phyloP scores from a whole-genome alignment of 345 rosid species.

The Crucihimalaya himalaica region DNA sequence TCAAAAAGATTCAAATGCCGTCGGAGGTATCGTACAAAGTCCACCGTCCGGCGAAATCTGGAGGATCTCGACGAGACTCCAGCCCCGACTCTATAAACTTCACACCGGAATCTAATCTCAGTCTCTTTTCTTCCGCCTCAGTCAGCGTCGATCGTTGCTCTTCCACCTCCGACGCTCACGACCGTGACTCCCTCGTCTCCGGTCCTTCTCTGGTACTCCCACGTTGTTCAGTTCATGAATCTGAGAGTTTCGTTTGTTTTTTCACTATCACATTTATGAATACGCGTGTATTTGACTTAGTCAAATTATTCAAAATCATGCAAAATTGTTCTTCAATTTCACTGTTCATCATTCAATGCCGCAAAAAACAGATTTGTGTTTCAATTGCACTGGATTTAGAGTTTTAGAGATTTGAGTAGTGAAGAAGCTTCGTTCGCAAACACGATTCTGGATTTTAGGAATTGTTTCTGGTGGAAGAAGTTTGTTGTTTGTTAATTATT shows the following conservation, averaged over 20 bases:
- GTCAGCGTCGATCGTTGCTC: constrained; percentile 94
- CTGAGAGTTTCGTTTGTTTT: neutral
- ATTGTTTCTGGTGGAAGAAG: neutral
- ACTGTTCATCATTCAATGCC: constrained; percentile 17
- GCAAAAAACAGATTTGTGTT: neutral
- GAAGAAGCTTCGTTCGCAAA: neutral
- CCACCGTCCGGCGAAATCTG: constrained; percentile 43
- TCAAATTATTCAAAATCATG: constrained; percentile 32
- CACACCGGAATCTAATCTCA: constrained; percentile 78
- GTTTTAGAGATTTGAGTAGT: neutral
- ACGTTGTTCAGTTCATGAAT: constrained; percentile 6
- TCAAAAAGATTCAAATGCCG: constrained; percentile 39
- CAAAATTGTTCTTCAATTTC: neutral
- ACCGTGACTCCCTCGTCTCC: constrained; percentile 69
- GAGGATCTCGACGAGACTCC: constrained; percentile 55
- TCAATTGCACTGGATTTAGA: neutral
- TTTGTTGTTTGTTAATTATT: neutral
- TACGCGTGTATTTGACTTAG: constrained; percentile 17
- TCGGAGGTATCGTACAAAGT: constrained; percentile 46
- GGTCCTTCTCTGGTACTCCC: constrained; percentile 63
- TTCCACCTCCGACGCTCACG: constrained; percentile 76
- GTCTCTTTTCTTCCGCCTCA: constrained; percentile 88
- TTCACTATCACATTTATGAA: neutral
- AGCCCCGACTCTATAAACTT: constrained; percentile 89
- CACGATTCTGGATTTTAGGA: no score